These are phyloP conservation scores for Apiospora aurea DNA, from an alignment of 2,329 filamentous ascomycete genomes.

Conservation along the genomic window DNA sequence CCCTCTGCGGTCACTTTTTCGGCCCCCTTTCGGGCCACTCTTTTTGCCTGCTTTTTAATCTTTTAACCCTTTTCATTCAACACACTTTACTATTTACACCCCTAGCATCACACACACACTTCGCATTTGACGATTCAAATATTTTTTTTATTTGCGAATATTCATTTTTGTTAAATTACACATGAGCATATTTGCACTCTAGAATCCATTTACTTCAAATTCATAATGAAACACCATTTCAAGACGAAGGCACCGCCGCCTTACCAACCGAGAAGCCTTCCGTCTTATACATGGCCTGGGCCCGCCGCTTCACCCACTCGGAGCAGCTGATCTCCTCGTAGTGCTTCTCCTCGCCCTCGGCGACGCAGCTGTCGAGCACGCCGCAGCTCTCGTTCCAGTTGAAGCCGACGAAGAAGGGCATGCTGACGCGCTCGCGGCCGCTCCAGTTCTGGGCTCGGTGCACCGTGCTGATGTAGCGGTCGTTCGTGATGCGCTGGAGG, in stretches of 20 bases:
- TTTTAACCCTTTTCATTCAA: too few species aligned
- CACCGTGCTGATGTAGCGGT: conserved; percentile 50
- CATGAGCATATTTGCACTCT: too few species aligned
- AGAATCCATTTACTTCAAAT: too few species aligned
- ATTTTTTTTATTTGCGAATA: too few species aligned
- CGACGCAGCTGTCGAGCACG: conserved; percentile 48
- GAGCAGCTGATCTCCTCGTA: conserved; percentile 49
- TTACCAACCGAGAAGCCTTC: background rate
- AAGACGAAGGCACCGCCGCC: background rate
- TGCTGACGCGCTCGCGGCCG: conserved; percentile 46
- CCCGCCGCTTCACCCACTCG: conserved; percentile 43
- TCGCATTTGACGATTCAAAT: too few species aligned
- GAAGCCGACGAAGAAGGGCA: conserved; percentile 50
- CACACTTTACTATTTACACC: too few species aligned
- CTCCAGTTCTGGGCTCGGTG: conserved; percentile 48
- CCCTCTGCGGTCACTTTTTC: too few species aligned
- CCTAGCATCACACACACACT: too few species aligned
- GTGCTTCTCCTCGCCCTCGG: conserved; percentile 42
- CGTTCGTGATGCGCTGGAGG: conserved; percentile 50
- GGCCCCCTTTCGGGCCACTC: too few species aligned
- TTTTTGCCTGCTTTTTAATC: too few species aligned
- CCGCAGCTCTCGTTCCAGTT: conserved; percentile 48
- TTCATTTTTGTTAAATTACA: too few species aligned
- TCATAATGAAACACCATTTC: too few species aligned
- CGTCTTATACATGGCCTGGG: conserved; percentile 16